A percentile compares a stretch with the other conserved stretches of the same genome.
phyloP scores from a whole-genome alignment of 192 early-diverging fungal species.

The Backusella tarrabulga region DNA sequence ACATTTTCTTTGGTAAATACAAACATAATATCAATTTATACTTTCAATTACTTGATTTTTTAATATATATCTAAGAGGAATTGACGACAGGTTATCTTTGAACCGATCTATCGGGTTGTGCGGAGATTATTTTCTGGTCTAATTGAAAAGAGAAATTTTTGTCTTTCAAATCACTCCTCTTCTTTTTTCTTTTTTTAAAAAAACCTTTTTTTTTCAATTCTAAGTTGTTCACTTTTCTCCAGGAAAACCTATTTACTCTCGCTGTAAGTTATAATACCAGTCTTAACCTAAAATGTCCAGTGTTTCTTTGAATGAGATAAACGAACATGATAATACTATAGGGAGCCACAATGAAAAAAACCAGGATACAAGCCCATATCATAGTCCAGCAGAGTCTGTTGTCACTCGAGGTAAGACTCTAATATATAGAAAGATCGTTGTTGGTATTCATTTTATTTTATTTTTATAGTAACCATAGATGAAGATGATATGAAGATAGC shows the following conservation, averaged over 20 bases:
- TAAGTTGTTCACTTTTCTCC: too few relatives aligned
- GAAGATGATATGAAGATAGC: neutral
- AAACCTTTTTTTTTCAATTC: neutral
- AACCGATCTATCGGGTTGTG: too few relatives aligned
- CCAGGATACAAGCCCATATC: neutral
- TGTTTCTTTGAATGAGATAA: neutral
- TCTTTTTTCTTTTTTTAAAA: too few relatives aligned
- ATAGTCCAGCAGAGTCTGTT: neutral
- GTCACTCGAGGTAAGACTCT: neutral
- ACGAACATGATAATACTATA: slow-evolving; percentile 5
- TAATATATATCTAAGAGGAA: too few relatives aligned
- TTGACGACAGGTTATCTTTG: too few relatives aligned
- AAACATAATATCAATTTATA: too few relatives aligned
- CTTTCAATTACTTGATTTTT: too few relatives aligned
- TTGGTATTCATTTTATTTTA: neutral
- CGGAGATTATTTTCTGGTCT: too few relatives aligned
- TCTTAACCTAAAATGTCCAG: neutral
- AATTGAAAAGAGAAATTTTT: too few relatives aligned
- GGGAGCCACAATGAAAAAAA: neutral
- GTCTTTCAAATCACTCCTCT: too few relatives aligned
- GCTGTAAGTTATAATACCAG: neutral
- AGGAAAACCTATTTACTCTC: neutral
- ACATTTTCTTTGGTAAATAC: too few relatives aligned
- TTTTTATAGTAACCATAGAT: neutral
- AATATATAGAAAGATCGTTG: too few relatives aligned